These are phyloP conservation scores for Delitschia confertaspora DNA, from an alignment of 495 filamentous ascomycete genomes.

Conservation along the genomic window DNA sequence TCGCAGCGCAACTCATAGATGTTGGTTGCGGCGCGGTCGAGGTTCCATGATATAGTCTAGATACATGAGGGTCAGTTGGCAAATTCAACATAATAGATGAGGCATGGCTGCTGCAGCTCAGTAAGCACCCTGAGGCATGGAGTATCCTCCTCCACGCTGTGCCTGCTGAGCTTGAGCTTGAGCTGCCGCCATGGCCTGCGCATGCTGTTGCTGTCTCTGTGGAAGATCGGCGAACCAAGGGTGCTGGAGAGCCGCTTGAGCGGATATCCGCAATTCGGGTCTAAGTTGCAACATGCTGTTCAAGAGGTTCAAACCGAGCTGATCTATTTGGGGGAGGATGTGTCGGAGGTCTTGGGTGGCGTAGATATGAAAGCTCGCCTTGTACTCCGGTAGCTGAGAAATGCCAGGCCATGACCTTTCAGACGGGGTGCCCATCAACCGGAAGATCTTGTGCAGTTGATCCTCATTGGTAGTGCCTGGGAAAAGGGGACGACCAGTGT, in stretches of 20 bases:
- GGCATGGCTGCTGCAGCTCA: too few species aligned
- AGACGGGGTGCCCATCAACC: conserved; percentile 79
- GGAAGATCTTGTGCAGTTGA: conserved; percentile 73
- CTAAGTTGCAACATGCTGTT: conserved; percentile 85
- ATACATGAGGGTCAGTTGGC: too few species aligned
- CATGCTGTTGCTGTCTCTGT: conserved; percentile 39
- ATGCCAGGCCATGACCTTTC: conserved; percentile 97
- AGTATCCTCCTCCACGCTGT: conserved; percentile 20
- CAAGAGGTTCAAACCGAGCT: conserved; percentile 72
- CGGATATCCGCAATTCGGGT: conserved; percentile 84
- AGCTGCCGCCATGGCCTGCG: conserved; percentile 32
- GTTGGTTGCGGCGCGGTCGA: too few species aligned
- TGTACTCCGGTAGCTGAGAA: conserved; percentile 81
- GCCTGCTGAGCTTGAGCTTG: conserved; percentile 23
- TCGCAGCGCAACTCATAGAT: too few species aligned
- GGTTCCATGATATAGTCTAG: too few species aligned
- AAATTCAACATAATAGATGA: too few species aligned
- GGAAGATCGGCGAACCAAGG: conserved; percentile 76
- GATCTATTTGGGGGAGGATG: conserved; percentile 86
- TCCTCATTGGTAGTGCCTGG: conserved; percentile 76
- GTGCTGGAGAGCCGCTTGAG: conserved; percentile 73
- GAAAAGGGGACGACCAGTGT: conserved; percentile 72
- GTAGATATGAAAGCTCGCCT: conserved; percentile 84
- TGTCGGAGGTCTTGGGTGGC: conserved; percentile 81
- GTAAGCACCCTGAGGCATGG: conserved; percentile 23